Evolutionary conservation across 2,329 filamentous ascomycete species (phyloP).

Genomic region (Xylariaceae sp.): DNA sequence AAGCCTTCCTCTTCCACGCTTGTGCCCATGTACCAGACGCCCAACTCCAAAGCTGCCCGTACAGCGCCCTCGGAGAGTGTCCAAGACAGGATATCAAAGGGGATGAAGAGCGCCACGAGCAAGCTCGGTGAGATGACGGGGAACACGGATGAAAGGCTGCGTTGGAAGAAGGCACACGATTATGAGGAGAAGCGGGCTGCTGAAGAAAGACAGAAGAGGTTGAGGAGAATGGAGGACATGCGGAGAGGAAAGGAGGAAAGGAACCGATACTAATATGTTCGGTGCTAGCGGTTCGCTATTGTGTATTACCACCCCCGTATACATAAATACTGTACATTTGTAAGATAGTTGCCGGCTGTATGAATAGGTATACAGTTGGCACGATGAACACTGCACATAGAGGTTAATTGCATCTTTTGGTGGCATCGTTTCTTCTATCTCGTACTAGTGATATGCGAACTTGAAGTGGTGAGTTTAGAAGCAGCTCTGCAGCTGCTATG

Average conservation of each 20-base stretch:
- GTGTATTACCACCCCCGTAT: too few species aligned
- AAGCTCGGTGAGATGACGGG: slow-evolving; percentile 9
- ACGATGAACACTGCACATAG: too few species aligned
- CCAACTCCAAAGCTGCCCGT: slow-evolving; percentile 24
- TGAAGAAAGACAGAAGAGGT: slow-evolving; percentile 38
- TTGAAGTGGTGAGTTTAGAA: too few species aligned
- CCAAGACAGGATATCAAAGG: background rate
- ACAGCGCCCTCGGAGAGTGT: slow-evolving; percentile 27
- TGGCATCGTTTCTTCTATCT: too few species aligned
- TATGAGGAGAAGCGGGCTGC: slow-evolving; percentile 27
- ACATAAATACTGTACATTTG: too few species aligned
- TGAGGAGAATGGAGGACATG: slow-evolving; percentile 22
- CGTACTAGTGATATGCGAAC: too few species aligned
- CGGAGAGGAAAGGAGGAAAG: slow-evolving; percentile 1
- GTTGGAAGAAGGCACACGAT: slow-evolving; percentile 22
- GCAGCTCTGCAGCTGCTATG: too few species aligned
- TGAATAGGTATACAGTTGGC: too few species aligned
- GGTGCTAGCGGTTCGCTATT: too few species aligned
- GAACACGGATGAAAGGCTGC: slow-evolving; percentile 16
- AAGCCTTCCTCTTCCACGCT: background rate
- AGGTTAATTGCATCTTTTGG: too few species aligned
- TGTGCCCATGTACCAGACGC: slow-evolving; percentile 6
- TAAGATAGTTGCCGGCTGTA: too few species aligned
- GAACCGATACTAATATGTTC: too few species aligned
- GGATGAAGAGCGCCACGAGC: background rate